phyloP scores from a whole-genome alignment of 2,329 filamentous ascomycete genomes.

The Botrytis paeoniae region DNA sequence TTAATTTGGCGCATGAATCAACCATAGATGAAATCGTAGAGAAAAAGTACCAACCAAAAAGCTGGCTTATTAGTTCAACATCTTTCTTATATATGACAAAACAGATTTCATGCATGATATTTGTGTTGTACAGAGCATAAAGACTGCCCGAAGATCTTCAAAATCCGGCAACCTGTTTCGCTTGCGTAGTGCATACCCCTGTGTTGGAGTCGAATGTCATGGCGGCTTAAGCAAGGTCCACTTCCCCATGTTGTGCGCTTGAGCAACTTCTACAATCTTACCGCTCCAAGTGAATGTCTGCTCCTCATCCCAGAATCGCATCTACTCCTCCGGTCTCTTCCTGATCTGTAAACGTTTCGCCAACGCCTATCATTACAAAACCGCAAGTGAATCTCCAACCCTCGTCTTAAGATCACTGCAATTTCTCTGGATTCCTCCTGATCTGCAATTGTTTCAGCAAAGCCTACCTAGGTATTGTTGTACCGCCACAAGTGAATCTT shows the following conservation, averaged over 20 bases:
- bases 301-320: not conserved
- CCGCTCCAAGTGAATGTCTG: not conserved
- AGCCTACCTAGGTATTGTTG: not conserved
- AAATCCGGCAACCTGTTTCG: not conserved
- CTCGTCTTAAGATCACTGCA: not conserved
- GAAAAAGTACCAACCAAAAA: not conserved
- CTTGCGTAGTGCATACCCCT: slow-evolving; percentile 6
- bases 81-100: not conserved
- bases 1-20: not conserved
- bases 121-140: not conserved
- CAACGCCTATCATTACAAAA: not conserved
- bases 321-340: not conserved
- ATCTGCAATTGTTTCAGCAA: not conserved
- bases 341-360: not conserved
- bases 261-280: not conserved
- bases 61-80: not conserved
- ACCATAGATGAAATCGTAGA: not conserved
- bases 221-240: not conserved
- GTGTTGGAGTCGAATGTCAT: slow-evolving; percentile 15
- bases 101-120: not conserved
- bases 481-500: slow-evolving; percentile 2
- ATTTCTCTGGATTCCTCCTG: not conserved
- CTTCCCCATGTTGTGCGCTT: slow-evolving; percentile 3
- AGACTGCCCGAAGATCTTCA: not conserved
- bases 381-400: slow-evolving; percentile 1